Percentiles rank a stretch among this genome's conserved stretches.
Conservation (phyloP, 2,329 filamentous ascomycete genomes). For the Drechmeria coniospora region DNA sequence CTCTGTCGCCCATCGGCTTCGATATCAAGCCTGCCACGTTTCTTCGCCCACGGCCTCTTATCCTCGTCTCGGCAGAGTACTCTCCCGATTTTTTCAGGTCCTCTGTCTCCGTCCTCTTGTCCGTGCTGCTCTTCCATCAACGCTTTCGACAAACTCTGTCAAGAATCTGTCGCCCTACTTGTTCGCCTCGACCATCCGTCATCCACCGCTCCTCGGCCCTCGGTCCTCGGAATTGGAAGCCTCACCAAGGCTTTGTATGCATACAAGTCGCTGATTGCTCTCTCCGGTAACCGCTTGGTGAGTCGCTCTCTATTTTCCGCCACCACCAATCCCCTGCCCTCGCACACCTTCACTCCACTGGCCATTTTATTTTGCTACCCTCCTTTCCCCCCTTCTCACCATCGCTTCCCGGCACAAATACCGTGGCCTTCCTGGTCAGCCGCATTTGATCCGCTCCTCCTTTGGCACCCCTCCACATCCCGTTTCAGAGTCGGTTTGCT, state of each 20-base stretch:
- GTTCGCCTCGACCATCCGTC: slow-evolving; percentile 2
- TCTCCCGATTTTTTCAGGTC: too few species aligned
- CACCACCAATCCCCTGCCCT: slow-evolving; percentile 1
- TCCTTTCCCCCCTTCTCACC: background rate
- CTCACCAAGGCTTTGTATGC: slow-evolving; percentile 19
- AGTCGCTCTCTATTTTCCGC: slow-evolving; percentile 9
- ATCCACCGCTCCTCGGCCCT: slow-evolving; percentile 2
- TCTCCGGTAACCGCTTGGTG: slow-evolving; percentile 14
- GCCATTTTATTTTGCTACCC: background rate
- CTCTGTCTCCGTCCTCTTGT: slow-evolving; percentile 2
- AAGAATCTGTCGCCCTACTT: slow-evolving; percentile 3
- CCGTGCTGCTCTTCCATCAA: slow-evolving; percentile 4
- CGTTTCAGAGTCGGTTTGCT: background rate
- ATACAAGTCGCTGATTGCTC: slow-evolving; percentile 21
- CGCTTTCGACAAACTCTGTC: slow-evolving; percentile 4
- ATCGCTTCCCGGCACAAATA: background rate
- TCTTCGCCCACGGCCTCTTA: too few species aligned
- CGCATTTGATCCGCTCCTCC: background rate
- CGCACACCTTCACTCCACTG: background rate
- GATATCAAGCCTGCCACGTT: too few species aligned
- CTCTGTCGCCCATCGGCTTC: too few species aligned
- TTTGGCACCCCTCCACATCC: background rate
- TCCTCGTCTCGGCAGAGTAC: background rate
- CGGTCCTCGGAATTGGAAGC: slow-evolving; percentile 9
- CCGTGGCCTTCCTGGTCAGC: background rate